A percentile compares a stretch with the other conserved stretches of the same genome.
Evolutionary conservation across 495 filamentous ascomycete genomes (phyloP).

Genomic region (Paragyromitra xinjiangensis): DNA sequence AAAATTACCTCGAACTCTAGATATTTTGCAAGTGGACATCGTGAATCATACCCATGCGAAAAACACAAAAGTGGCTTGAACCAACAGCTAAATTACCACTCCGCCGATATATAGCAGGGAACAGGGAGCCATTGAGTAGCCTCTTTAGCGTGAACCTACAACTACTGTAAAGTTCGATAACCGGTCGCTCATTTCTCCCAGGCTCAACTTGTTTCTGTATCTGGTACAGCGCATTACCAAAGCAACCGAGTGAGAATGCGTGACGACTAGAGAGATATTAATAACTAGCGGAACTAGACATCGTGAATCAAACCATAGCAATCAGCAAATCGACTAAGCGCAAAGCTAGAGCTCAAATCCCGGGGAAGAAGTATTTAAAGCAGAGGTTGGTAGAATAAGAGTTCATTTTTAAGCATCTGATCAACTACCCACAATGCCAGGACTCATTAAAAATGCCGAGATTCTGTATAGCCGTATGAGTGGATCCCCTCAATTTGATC

Average conservation of each 20-base stretch:
- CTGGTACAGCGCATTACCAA: background rate
- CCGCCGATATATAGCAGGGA: background rate
- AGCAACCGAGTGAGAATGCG: constrained; percentile 15
- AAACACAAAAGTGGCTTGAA: background rate
- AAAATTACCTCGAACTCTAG: background rate
- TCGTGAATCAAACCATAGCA: background rate
- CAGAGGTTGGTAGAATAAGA: background rate
- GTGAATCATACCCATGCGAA: background rate
- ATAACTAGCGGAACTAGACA: background rate
- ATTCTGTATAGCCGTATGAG: background rate
- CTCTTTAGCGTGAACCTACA: background rate
- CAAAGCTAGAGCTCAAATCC: background rate
- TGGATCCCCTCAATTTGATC: background rate
- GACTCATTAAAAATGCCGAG: background rate
- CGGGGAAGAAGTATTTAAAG: background rate
- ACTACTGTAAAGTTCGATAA: background rate
- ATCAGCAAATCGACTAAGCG: background rate
- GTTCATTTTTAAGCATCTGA: background rate
- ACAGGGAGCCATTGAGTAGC: background rate
- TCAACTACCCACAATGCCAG: background rate
- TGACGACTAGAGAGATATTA: background rate
- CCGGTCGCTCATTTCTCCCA: background rate
- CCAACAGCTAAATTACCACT: background rate
- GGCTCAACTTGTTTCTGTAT: background rate
- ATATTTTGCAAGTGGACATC: background rate